Evolutionary conservation across 2,329 filamentous ascomycete genomes (phyloP).

Genomic region (Juglanconis juglandina): DNA sequence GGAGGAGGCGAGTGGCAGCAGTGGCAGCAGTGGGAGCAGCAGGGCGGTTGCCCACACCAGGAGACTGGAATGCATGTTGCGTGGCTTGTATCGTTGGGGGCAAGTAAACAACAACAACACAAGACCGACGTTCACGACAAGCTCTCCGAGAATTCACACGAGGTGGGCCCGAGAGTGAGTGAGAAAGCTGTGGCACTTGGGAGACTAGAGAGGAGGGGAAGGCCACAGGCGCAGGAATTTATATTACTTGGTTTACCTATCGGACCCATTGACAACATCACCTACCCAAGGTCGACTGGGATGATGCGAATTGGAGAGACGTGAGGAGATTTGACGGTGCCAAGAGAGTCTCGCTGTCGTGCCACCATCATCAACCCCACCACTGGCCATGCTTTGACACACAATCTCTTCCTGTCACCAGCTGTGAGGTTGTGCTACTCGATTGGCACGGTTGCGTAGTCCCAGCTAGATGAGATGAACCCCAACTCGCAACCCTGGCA

Average conservation of each 20-base stretch:
- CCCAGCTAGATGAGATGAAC: too few relatives aligned
- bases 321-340: background rate
- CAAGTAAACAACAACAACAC: background rate
- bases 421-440: too few relatives aligned
- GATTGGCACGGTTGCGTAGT: too few relatives aligned
- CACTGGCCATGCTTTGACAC: too few relatives aligned
- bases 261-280: too few relatives aligned
- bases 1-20: constrained; percentile 22
- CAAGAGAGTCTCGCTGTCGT: background rate
- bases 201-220: background rate
- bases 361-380: too few relatives aligned
- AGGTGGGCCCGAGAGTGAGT: background rate
- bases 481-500: too few relatives aligned
- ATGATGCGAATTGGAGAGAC: background rate
- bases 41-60: constrained; percentile 24
- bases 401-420: too few relatives aligned
- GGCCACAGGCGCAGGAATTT: too few relatives aligned
- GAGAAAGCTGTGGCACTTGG: background rate
- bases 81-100: background rate
- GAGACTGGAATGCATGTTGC: constrained; percentile 10
- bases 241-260: too few relatives aligned
- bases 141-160: background rate
- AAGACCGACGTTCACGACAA: background rate
- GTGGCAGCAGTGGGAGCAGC: constrained; percentile 21
- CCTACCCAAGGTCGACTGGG: too few relatives aligned